Evolutionary conservation across 2,329 filamentous ascomycete species (phyloP).

Genomic region (Stagonosporopsis rhizophila): DNA sequence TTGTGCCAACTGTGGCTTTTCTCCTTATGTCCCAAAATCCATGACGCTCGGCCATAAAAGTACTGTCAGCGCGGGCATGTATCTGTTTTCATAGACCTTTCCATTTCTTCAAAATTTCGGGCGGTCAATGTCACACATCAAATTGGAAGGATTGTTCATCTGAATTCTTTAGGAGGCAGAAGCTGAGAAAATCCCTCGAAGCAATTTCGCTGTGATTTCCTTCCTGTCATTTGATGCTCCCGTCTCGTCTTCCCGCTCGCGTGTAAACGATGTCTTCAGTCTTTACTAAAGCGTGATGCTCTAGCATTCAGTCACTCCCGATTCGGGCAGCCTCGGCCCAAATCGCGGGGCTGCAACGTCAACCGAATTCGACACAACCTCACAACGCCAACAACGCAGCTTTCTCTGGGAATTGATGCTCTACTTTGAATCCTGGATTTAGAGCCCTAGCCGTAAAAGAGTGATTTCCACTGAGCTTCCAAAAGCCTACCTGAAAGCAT

Average conservation of each 20-base stretch:
- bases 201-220: too few relatives aligned
- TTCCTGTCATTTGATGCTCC: background rate
- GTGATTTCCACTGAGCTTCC: background rate
- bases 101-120: too few relatives aligned
- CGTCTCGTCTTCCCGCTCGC: background rate
- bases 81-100: background rate
- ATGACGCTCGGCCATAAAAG: background rate
- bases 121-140: too few relatives aligned
- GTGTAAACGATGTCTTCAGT: background rate
- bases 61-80: background rate
- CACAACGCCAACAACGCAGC: background rate
- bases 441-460: background rate
- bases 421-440: too few relatives aligned
- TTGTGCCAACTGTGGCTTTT: background rate
- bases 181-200: too few relatives aligned
- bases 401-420: background rate
- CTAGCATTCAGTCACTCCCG: background rate
- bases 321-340: conserved; percentile 6
- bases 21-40: background rate
- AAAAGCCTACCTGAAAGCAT: background rate
- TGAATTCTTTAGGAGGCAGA: too few relatives aligned
- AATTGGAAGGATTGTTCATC: too few relatives aligned
- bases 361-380: background rate
- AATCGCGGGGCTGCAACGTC: conserved; percentile 3
- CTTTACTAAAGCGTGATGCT: background rate